These are phyloP conservation scores for Verticillium klebahnii DNA, from an alignment of 2,329 filamentous ascomycete genomes.

Conservation along the genomic window DNA sequence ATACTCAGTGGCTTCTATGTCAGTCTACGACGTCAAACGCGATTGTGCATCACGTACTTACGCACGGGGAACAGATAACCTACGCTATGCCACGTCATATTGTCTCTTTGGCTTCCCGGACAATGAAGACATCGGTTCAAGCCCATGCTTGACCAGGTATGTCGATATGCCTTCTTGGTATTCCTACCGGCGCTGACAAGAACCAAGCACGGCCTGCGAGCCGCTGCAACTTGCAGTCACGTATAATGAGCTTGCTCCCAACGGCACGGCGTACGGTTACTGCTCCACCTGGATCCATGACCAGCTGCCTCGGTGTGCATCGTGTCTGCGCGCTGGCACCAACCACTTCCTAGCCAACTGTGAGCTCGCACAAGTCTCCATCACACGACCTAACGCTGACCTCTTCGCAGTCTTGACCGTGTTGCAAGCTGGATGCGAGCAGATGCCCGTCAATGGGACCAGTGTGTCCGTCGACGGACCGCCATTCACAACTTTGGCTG, in stretches of 20 bases:
- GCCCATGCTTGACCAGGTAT: conserved; percentile 41
- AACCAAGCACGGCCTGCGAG: conserved; percentile 51
- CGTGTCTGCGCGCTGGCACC: conserved; percentile 37
- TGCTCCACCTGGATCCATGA: conserved; percentile 43
- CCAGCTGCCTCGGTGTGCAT: conserved; percentile 37
- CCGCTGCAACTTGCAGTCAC: conserved; percentile 40
- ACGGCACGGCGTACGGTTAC: conserved; percentile 45
- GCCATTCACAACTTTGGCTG: conserved; percentile 42
- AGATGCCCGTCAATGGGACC: conserved; percentile 41
- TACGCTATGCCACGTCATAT: too few species aligned
- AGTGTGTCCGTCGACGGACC: conserved; percentile 46
- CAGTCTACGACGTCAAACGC: too few species aligned
- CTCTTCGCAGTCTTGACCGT: conserved; percentile 45
- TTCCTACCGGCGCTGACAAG: too few species aligned
- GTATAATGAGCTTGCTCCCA: conserved; percentile 43
- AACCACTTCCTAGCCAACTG: conserved; percentile 49
- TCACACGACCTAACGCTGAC: too few species aligned
- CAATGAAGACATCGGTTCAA: too few species aligned
- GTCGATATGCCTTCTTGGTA: too few species aligned
- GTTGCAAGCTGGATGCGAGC: conserved; percentile 52
- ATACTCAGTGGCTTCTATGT: conserved; percentile 48
- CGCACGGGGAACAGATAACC: too few species aligned
- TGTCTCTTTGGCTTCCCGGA: too few species aligned
- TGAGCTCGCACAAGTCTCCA: too few species aligned
- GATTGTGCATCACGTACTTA: too few species aligned